Evolutionary conservation across 1,284 basidiomycete genomes (phyloP), one percentile per base, ranked within the genome.

Genomic region (Takashimella koratensis): DNA sequence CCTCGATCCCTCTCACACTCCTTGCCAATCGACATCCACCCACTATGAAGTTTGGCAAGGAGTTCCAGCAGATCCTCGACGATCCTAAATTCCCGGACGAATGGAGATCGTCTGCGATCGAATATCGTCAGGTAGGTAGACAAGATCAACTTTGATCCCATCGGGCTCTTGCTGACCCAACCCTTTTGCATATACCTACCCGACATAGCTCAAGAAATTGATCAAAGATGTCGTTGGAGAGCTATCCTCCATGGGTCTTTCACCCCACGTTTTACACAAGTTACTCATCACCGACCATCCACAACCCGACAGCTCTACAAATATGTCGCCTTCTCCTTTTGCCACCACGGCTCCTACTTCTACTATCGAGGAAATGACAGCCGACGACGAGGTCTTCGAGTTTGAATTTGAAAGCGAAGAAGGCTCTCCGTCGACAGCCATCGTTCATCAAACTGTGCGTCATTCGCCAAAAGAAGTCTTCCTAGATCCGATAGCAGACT

Each of bases 221-320:
- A 92, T 98, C 68, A 90, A 92, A 65, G 82, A 86, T 70, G 84
- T 94, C 45, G 90, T 88, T 0, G 77, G 79, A 16, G 93, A 98
- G 73, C 84, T 98, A 25, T 81, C 84, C 6, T 80, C 83, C 5
- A 79, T 94, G 49, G 93, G 92, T 6, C 79, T 95, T 3, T 83
- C 82, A 45, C 86, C 80, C 0, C 77, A 79, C 5, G 79, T 84
- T 0, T 75, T 85, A n/a, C 74, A 80, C 47, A 76, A 77, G 47
- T 73, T 83, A 6, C 71, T 82, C 19, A 77, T 79, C 3, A 65
- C 71, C 6, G 65, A 68, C 36, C 13, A 19, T 49, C 24, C 22
- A 40, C 41, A 21, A 21, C 11, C 27, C 24, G 30, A n/a, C 6
- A 21, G 8, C 42, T 45, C 36, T 36, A 36, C 10, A 22, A 22